A percentile compares a stretch with the other conserved stretches of the same genome.
phyloP scores from a whole-genome alignment of 768 basidiomycete species.

The Russula olivacea region DNA sequence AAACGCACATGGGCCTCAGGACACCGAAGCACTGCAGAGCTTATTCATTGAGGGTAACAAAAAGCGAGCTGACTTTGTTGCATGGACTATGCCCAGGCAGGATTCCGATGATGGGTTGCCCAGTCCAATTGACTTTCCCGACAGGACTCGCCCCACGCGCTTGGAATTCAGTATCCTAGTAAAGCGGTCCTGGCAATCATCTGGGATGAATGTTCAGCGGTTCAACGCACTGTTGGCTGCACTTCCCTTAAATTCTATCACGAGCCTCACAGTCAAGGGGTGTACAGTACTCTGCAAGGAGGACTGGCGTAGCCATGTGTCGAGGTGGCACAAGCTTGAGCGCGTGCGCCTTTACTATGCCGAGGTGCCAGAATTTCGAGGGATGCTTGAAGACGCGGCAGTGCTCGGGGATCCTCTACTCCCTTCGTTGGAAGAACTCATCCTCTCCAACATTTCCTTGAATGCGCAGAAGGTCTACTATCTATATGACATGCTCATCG shows the following conservation, averaged over 20 bases:
- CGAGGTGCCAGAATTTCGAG: neutral
- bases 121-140: neutral
- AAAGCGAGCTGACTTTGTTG: neutral
- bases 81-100: neutral
- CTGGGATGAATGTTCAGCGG: no score
- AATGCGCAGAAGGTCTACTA: neutral
- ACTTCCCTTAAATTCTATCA: slow-evolving; percentile 40
- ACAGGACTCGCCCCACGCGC: neutral
- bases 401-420: no score
- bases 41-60: neutral
- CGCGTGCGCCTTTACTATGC: neutral
- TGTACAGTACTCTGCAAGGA: neutral
- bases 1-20: neutral
- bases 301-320: neutral
- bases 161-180: neutral
- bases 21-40: neutral
- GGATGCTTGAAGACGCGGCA: neutral
- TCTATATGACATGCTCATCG: neutral
- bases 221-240: no score
- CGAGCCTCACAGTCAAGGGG: neutral
- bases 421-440: no score
- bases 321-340: neutral
- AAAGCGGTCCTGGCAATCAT: no score
- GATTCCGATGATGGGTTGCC: neutral
- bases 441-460: slow-evolving; percentile 3